phyloP scores from a whole-genome alignment of 306 rosid genomes.

The Rosa persica region DNA sequence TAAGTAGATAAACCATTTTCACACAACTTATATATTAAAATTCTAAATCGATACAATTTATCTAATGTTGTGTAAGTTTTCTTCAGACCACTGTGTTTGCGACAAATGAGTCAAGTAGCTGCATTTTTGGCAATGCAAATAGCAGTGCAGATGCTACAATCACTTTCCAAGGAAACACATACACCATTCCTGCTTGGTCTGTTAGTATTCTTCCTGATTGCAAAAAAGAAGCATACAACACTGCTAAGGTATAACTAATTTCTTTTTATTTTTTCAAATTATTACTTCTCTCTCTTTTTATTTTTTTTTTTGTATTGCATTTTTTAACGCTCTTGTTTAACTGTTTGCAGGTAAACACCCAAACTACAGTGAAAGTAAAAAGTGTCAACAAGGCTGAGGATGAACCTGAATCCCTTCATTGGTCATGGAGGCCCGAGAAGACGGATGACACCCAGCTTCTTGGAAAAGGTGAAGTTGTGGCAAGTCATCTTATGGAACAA shows the following conservation, averaged over 20 bases:
- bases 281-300: neutral
- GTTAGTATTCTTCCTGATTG: conserved; percentile 59
- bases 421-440: conserved; percentile 58
- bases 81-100: conserved; percentile 44
- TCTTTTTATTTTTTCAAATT: neutral
- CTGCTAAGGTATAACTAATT: conserved; percentile 36
- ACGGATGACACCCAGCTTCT: conserved; percentile 20
- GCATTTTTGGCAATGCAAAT: conserved; percentile 51
- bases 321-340: neutral
- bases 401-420: conserved; percentile 37
- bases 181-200: conserved; percentile 61
- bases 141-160: conserved; percentile 40
- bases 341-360: conserved; percentile 45
- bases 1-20: conserved; percentile 14
- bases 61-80: neutral
- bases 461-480: conserved; percentile 24
- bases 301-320: neutral
- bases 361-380: conserved; percentile 49
- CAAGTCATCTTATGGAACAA: conserved; percentile 40
- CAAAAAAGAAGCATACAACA: conserved; percentile 44
- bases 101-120: conserved; percentile 36
- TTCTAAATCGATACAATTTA: neutral
- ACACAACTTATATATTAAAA: neutral
- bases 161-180: conserved; percentile 28
- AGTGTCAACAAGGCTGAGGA: conserved; percentile 35